Percentiles rank a stretch among this genome's conserved stretches.
Evolutionary conservation across 495 filamentous ascomycete species (phyloP).

Genomic region (Ramalina peruviana): DNA sequence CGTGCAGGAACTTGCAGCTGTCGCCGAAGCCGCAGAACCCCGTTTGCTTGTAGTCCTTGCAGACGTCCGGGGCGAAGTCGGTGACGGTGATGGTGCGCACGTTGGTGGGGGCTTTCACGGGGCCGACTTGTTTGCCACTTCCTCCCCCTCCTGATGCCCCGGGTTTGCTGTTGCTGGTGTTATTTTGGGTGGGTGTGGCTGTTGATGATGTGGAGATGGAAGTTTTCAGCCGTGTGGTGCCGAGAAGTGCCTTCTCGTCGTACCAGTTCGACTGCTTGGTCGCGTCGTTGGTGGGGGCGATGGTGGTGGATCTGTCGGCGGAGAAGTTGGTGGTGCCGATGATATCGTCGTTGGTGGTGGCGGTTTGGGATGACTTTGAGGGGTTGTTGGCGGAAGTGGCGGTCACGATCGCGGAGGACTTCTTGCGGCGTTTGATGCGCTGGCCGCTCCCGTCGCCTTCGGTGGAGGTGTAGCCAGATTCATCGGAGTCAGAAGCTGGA

Average conservation of each 20-base stretch:
- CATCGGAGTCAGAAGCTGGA: slow-evolving; percentile 42
- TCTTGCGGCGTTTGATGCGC: slow-evolving; percentile 64
- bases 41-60: slow-evolving; percentile 89
- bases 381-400: slow-evolving; percentile 38
- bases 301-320: slow-evolving; percentile 38
- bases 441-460: slow-evolving; percentile 64
- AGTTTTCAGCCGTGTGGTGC: slow-evolving; percentile 37
- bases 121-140: slow-evolving; percentile 57
- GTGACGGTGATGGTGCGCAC: slow-evolving; percentile 81
- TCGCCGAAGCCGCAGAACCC: slow-evolving; percentile 70
- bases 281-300: slow-evolving; percentile 68
- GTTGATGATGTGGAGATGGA: slow-evolving; percentile 8
- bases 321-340: slow-evolving; percentile 40
- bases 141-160: slow-evolving; percentile 71
- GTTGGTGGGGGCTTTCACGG: slow-evolving; percentile 79
- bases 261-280: slow-evolving; percentile 89
- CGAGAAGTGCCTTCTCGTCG: slow-evolving; percentile 49
- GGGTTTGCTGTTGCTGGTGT: slow-evolving; percentile 23
- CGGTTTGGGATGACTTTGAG: slow-evolving; percentile 14
- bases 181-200: slow-evolving; percentile 1
- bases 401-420: slow-evolving; percentile 47
- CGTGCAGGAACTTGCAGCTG: slow-evolving; percentile 50
- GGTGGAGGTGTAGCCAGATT: slow-evolving; percentile 55
- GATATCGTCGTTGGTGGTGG: slow-evolving; percentile 23
- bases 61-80: slow-evolving; percentile 87